These are phyloP conservation scores for Dictyostelium capitatum DNA, from an alignment of 78 protist genomes.

Conservation along the genomic window DNA sequence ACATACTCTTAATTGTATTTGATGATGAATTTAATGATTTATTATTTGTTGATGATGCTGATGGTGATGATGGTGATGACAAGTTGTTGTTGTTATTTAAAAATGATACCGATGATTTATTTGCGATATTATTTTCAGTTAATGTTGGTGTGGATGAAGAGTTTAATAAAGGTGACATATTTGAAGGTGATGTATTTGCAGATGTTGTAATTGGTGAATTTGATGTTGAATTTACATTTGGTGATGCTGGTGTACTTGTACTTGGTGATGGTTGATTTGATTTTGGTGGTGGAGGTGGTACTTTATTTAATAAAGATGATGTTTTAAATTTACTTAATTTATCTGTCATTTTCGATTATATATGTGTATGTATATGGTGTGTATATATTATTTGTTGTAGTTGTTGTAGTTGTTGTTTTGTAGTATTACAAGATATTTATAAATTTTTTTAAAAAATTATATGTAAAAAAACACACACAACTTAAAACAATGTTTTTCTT, in stretches of 20 bases:
- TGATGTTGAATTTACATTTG: neutral
- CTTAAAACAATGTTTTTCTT: too few species aligned
- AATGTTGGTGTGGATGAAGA: neutral
- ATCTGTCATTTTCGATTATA: conserved; percentile 2
- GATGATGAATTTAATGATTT: neutral
- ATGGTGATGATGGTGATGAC: neutral
- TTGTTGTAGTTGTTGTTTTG: too few species aligned
- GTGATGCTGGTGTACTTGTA: conserved; percentile 12
- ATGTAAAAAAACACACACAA: too few species aligned
- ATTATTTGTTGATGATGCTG: neutral
- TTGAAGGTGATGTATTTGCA: neutral
- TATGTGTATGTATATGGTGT: neutral
- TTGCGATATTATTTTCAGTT: neutral
- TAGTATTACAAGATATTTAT: too few species aligned
- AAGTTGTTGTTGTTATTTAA: neutral
- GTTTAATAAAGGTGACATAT: neutral
- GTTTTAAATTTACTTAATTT: neutral
- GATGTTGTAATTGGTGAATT: conserved; percentile 8
- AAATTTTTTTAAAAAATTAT: too few species aligned
- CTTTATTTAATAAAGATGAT: neutral
- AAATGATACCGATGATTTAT: neutral
- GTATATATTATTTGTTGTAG: neutral
- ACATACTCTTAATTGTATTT: conserved; percentile 9
- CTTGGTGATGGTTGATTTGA: neutral
- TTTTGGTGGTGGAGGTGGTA: conserved; percentile 25